Evolutionary conservation across 768 basidiomycete species (phyloP), one percentile per base, ranked within the genome.

Genomic region (Boletus coccyginus): DNA sequence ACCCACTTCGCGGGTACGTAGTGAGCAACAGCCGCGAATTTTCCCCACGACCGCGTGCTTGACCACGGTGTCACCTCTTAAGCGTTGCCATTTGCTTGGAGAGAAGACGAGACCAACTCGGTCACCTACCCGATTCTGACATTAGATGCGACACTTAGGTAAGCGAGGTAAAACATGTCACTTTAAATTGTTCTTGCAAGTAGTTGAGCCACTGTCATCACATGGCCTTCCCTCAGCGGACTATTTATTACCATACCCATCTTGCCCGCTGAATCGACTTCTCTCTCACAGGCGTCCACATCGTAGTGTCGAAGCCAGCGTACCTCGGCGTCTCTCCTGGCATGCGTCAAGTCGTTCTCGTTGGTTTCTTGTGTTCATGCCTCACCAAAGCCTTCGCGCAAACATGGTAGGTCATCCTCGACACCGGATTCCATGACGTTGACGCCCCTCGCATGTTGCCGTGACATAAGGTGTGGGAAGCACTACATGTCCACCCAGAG

Each of bases 401-500:
- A 50, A 72, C 70, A 61, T 72, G 70, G 70, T 70, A 48, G 14
- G 68, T 32, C 35, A 7, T 36, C 17, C 7, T 48, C 5, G 19
- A 47, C 27, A 9, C 11, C 10, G 17, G 0, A 17, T 41, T 41
- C 42, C 21, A 40, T 10, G n/a, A 11, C 41, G 10, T 10, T 55
- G 43, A 62, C 29, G 12, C 2, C 16, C 9, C 9, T 36, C 6
- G 40, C 27, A 27, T 27, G 27, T 27, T 6, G 27, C 44, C 21
- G 21, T 40, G 12, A 19, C 11, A 19, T 35, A 48, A 84, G 82
- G 83, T 84, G 83, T 60, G 78, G 77, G 31, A 85, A 85, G 59
- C 73, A 82, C 51, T 85, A 85, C 62, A 78, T 75, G 75, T 63
- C 75, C 5, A 70, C 71, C 1, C 70, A 74, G 36, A 74, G 74